These are phyloP conservation scores for Leccinum subgranulosum DNA, from an alignment of 768 basidiomycete genomes.

Conservation along the genomic window DNA sequence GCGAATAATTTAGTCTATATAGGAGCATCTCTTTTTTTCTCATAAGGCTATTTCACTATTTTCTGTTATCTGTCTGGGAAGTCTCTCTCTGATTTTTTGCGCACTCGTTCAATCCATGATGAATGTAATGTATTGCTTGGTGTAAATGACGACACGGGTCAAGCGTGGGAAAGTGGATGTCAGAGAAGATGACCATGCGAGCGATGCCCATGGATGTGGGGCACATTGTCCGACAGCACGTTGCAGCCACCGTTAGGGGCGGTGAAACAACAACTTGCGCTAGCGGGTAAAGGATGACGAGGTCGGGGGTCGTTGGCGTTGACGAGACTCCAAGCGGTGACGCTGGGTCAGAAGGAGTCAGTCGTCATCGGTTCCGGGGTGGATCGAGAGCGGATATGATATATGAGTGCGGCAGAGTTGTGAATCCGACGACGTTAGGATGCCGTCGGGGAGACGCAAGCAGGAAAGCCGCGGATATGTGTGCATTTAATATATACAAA, in stretches of 20 bases:
- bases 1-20: slow-evolving; percentile 16
- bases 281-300: background rate
- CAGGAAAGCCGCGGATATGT: slow-evolving; percentile 4
- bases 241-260: background rate
- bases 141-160: background rate
- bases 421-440: background rate
- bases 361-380: background rate
- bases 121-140: background rate
- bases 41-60: slow-evolving; percentile 7
- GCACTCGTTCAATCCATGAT: background rate
- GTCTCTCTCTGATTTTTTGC: background rate
- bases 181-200: background rate
- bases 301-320: background rate
- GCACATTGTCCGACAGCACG: background rate
- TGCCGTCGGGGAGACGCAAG: slow-evolving; percentile 13
- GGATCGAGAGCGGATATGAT: background rate
- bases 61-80: slow-evolving; percentile 1
- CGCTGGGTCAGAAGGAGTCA: background rate
- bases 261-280: background rate
- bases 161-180: background rate
- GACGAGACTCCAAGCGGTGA: background rate
- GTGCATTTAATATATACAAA: slow-evolving; percentile 8
- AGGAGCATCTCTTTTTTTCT: slow-evolving; percentile 1
- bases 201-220: background rate
- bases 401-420: background rate